Evolutionary conservation across 129 eudicot genomes (phyloP).

Genomic region (Escallonia herrerae): DNA sequence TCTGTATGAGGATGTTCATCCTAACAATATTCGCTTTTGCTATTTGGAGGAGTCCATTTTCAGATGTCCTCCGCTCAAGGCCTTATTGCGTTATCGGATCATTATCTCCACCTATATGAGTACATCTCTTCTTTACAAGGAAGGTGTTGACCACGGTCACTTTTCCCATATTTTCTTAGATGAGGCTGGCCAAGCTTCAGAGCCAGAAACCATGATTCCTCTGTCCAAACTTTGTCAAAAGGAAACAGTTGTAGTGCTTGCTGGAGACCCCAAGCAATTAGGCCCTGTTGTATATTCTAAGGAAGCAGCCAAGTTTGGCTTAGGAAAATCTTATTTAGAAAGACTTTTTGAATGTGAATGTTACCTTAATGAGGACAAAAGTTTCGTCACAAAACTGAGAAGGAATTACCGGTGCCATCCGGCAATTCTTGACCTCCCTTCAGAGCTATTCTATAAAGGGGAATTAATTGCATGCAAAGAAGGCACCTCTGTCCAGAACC

Average conservation of each 20-base stretch:
- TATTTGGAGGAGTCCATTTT: neutral
- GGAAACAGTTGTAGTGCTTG: neutral
- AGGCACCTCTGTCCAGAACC: neutral
- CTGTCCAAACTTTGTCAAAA: neutral
- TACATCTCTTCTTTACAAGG: neutral
- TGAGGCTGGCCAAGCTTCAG: neutral
- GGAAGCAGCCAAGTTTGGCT: neutral
- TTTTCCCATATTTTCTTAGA: neutral
- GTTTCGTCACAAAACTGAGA: neutral
- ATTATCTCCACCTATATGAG: neutral
- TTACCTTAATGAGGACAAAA: neutral
- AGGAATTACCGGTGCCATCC: constrained; percentile 1
- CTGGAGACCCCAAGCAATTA: neutral
- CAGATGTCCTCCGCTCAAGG: neutral
- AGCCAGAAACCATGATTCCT: neutral
- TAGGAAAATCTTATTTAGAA: neutral
- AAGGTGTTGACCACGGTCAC: neutral
- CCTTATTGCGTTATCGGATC: neutral
- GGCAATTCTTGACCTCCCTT: neutral
- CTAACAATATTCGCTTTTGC: neutral
- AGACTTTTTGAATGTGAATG: neutral
- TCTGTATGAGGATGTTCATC: neutral
- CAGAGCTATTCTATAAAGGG: neutral
- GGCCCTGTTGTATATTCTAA: neutral
- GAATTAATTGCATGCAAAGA: neutral